phyloP scores from a whole-genome alignment of 2,329 filamentous ascomycete genomes.

The Botrytis tulipae region DNA sequence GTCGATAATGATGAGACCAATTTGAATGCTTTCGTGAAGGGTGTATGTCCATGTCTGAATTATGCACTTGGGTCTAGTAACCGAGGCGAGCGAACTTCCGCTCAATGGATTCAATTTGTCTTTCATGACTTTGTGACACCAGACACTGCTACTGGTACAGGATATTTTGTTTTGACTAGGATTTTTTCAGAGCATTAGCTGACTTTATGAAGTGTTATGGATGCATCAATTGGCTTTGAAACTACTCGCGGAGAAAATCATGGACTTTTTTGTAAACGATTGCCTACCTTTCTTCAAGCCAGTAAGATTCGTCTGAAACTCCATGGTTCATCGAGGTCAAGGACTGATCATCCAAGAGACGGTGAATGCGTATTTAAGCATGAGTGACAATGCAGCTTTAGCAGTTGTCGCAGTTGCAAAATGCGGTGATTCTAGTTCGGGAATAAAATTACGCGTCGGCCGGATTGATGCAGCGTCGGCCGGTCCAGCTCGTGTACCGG shows the following conservation, averaged over 20 bases:
- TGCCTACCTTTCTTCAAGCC: neutral
- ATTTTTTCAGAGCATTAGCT: neutral
- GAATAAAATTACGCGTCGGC: slow-evolving; percentile 23
- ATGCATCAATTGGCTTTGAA: too few relatives aligned
- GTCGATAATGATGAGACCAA: too few relatives aligned
- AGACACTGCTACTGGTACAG: slow-evolving; percentile 38
- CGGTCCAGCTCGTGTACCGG: slow-evolving; percentile 27
- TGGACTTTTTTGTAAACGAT: slow-evolving; percentile 46
- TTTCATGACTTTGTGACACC: too few relatives aligned
- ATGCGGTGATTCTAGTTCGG: neutral
- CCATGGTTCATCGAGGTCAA: neutral
- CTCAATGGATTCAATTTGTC: too few relatives aligned
- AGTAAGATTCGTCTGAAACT: neutral
- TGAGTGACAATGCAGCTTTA: neutral
- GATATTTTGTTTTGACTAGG: neutral
- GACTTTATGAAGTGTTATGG: too few relatives aligned
- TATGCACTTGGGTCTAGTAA: too few relatives aligned
- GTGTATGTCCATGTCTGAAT: too few relatives aligned
- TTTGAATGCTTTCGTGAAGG: too few relatives aligned
- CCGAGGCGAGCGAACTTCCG: too few relatives aligned
- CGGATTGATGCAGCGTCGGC: slow-evolving; percentile 29
- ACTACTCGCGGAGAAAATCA: slow-evolving; percentile 35
- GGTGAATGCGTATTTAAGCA: neutral
- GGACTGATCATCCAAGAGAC: neutral
- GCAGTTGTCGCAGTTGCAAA: neutral